Percentiles rank a stretch among this genome's conserved stretches.
Evolutionary conservation across 2,329 filamentous ascomycete genomes (phyloP).

Genomic region (Phialophora macrospora): DNA sequence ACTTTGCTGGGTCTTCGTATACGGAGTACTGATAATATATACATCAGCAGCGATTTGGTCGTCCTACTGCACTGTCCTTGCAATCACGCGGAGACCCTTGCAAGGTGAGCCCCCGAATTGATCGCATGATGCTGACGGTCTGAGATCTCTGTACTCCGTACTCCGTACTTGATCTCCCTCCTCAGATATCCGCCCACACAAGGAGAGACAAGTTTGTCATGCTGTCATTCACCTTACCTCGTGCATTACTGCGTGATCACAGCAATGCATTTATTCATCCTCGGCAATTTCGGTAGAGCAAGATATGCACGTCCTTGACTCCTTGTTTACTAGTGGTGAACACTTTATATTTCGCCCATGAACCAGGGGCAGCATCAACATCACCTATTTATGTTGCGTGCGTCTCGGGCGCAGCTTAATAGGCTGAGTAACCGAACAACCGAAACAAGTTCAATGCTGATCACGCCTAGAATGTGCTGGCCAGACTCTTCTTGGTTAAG

Average conservation of each 20-base stretch:
- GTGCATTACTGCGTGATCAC: neutral
- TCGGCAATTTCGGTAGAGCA: neutral
- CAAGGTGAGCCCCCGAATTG: neutral
- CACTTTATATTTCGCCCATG: neutral
- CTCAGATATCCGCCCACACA: conserved; percentile 1
- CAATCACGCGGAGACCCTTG: conserved; percentile 14
- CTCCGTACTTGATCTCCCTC: conserved; percentile 8
- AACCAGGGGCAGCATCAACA: neutral
- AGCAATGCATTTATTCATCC: neutral
- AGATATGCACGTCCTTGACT: neutral
- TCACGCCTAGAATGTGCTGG: conserved; percentile 15
- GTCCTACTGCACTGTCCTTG: conserved; percentile 15
- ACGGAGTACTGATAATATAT: conserved; percentile 5
- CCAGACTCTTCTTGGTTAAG: conserved; percentile 17
- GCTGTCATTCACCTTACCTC: neutral
- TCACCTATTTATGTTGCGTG: conserved; percentile 3
- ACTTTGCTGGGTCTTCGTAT: conserved; percentile 6
- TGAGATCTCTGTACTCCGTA: neutral
- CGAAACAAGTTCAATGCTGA: conserved; percentile 27
- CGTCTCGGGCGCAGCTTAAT: conserved; percentile 8
- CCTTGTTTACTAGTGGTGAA: neutral
- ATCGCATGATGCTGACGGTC: conserved; percentile 9
- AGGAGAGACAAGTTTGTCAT: conserved; percentile 15
- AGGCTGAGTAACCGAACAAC: conserved; percentile 21
- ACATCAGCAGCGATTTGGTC: conserved; percentile 7